These are phyloP conservation scores for Beauveria bassiana DNA, from an alignment of 2,329 filamentous ascomycete species.

Conservation along the genomic window DNA sequence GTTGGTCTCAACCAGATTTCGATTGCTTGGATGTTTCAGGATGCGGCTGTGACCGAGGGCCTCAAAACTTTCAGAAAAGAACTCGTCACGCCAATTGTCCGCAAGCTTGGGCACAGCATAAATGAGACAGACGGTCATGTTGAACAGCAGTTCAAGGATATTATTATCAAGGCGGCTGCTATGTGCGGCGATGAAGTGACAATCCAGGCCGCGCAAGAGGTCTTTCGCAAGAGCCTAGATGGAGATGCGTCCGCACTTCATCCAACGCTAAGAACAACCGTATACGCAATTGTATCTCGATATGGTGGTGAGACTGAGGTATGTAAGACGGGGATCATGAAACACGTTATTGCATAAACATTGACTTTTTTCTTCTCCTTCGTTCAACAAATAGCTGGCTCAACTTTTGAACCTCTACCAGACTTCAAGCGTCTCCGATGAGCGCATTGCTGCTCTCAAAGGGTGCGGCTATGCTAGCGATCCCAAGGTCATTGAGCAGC, in stretches of 20 bases:
- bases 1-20: constrained; percentile 69
- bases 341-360: too few species aligned
- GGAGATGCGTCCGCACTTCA: constrained; percentile 79
- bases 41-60: constrained; percentile 62
- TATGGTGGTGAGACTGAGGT: constrained; percentile 68
- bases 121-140: constrained; percentile 79
- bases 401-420: constrained; percentile 65
- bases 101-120: constrained; percentile 83
- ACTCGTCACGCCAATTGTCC: constrained; percentile 69
- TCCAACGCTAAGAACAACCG: constrained; percentile 80
- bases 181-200: constrained; percentile 71
- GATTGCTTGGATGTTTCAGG: constrained; percentile 73
- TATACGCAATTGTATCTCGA: constrained; percentile 77
- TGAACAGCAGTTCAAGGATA: constrained; percentile 86
- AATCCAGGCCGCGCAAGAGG: constrained; percentile 73
- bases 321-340: constrained; percentile 38
- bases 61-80: constrained; percentile 77
- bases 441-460: constrained; percentile 86
- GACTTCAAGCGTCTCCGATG: constrained; percentile 44
- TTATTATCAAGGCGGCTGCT: constrained; percentile 81
- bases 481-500: constrained; percentile 72
- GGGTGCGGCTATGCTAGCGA: constrained; percentile 70
- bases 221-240: constrained; percentile 76
- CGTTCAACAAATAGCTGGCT: constrained; percentile 51
- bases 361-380: too few species aligned